Base-by-base conservation (phyloP, 2,329 filamentous ascomycete genomes). In the Aulographum hederae region DNA sequence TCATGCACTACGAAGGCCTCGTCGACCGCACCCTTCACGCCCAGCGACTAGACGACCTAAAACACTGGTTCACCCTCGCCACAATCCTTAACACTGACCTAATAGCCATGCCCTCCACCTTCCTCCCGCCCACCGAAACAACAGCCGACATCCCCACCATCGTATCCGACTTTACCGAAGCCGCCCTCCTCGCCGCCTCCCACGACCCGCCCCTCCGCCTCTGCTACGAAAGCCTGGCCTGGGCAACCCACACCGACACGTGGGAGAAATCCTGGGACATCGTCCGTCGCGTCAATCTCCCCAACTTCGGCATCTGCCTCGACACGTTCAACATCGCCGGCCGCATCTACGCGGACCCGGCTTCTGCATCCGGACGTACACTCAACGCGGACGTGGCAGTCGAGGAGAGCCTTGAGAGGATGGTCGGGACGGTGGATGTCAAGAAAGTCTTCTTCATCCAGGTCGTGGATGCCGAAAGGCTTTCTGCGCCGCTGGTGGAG, bases 261-360 rank as follows among this genome's bases (percentile, higher is more conserved):
- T 86, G 79, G 79, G 77, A 84, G 46, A 54, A 58, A 8, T 69
- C 66, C 39, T 86, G 75, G 73, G 67, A 73, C 5, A 57, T 82
- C 2, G 69, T 84, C 1, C 52, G 61, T 41, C 55, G 54, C 3
- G 76, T 84, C 18, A 60, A 79, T 47, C 53, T 75, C 5, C 51
- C 63, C 6, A 85, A 85, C 50, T 81, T 85, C 45, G 78, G 78
- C 5, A 57, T 82, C 26, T 82, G 77, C 45, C 60, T 85, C 16
- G 78, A 85, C 50, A 80, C 73, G 0, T 85, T 81, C 56, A 80
- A 85, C 50, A 76, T 85, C 36, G 68, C 76, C 1, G 78, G 69
- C 1, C 56, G 71, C 4, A 67, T 80, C 36, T 85, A 69, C 40
- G 78, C 73, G 0, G 77, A 85, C 43, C 78, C 78, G 0, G 51